A percentile compares a stretch with the other conserved stretches of the same genome.
These are phyloP conservation scores for Vaccinium corymbosum DNA, from an alignment of 148 eudicot genomes.

Conservation along the genomic window DNA sequence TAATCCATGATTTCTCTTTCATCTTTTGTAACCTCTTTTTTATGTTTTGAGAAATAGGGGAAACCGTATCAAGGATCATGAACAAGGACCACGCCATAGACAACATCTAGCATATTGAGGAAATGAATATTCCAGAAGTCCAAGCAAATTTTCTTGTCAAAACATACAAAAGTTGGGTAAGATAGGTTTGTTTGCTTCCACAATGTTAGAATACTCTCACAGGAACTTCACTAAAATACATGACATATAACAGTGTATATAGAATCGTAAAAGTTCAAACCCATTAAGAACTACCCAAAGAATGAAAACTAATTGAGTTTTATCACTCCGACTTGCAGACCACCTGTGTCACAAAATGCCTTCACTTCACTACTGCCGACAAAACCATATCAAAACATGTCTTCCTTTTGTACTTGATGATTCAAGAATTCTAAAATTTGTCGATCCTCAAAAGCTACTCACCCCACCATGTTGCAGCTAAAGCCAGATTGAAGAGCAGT, in stretches of 20 bases:
- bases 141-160: not conserved
- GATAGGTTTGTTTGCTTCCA: not conserved
- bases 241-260: not conserved
- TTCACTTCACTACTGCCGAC: not conserved
- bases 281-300: not conserved
- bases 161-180: not conserved
- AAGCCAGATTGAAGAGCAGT: constrained; percentile 92
- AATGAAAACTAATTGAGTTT: not conserved
- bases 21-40: not conserved
- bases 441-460: constrained; percentile 30
- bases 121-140: not conserved
- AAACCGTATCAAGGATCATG: not conserved
- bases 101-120: not conserved
- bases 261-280: not conserved
- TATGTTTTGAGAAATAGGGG: not conserved
- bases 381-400: not conserved
- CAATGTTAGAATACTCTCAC: not conserved
- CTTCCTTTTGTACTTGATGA: not conserved
- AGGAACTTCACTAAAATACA: not conserved
- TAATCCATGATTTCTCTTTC: not conserved
- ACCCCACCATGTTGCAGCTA: constrained; percentile 99
- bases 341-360: not conserved
- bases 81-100: not conserved
- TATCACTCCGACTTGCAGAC: not conserved
- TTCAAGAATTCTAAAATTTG: not conserved